Base-by-base conservation (phyloP, 371 early-diverging fungal species). In the Lichtheimia ramosa region DNA sequence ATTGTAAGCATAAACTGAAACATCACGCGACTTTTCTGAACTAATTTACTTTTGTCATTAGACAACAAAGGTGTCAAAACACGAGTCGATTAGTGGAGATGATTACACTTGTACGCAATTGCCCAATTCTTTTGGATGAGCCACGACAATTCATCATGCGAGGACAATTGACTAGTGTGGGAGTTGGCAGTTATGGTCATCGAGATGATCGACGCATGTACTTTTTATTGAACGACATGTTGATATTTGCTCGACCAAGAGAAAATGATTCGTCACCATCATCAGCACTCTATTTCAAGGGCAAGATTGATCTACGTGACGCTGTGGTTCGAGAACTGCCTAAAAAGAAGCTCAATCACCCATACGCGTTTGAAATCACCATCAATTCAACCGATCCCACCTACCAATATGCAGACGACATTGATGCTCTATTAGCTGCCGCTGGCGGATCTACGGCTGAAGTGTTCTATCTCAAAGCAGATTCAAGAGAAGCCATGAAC, bases 121-220 rank as follows among this genome's bases (percentile, higher is more conserved):
- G 67, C 42, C 67, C 67, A 3, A 21, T 54, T 5, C 24, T 66
- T 23, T 25, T 66, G 52, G 63, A 62, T 25, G 50, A 62, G 39
- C 67, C 67, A 7, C 53, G 67, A 24, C 59, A 58, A 28, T 66
- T 62, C 21, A 43, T 66, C 23, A 54, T 55, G 54, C 57, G 61
- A 25, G 68, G 63, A 4, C 52, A 63, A 46, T 40, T 68, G 5
- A 25, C 55, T 5, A 48, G 51, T 49, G 54, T 54, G 16, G 42
- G 48, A 6, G 48, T 48, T 14, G 43, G 34, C 27, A 50, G 50
- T 43, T 58, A 56, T 43, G 52, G 58, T 27, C 46, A 54, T 34
- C 42, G 49, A n/a, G 61, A 53, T 21, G 61, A 61, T 18, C 58
- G 54, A n/a, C 61, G 68, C 8, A 60, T 51, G 49, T 68, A 59